phyloP scores from a whole-genome alignment of 257 asterid genomes.

The Primulina huaijiensis region DNA sequence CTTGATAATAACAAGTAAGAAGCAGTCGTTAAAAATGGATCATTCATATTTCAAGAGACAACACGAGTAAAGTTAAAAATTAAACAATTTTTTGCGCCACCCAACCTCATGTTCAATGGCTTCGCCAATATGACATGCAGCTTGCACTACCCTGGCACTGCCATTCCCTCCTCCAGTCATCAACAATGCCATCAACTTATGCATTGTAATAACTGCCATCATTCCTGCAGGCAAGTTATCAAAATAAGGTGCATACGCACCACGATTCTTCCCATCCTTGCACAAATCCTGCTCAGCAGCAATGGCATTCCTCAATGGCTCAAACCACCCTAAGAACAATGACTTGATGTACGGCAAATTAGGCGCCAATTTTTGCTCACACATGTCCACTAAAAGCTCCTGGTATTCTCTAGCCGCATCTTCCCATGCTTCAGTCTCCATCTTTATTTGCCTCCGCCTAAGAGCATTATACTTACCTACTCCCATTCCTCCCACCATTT shows the following conservation, averaged over 20 bases:
- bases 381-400: conserved; percentile 82
- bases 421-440: conserved; percentile 92
- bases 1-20: background rate
- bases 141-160: conserved; percentile 75
- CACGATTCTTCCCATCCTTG: conserved; percentile 44
- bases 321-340: conserved; percentile 92
- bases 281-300: conserved; percentile 75
- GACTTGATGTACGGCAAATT: conserved; percentile 89
- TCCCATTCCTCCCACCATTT: conserved; percentile 60
- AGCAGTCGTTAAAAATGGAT: background rate
- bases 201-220: conserved; percentile 98
- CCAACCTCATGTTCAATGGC: conserved; percentile 94
- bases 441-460: conserved; percentile 72
- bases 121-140: conserved; percentile 74
- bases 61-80: background rate
- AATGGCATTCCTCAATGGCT: conserved; percentile 82
- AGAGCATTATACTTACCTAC: conserved; percentile 58
- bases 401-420: conserved; percentile 85
- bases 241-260: conserved; percentile 56
- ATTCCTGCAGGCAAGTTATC: conserved; percentile 78
- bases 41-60: background rate
- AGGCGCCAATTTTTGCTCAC: conserved; percentile 92
- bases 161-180: conserved; percentile 82
- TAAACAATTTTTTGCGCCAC: background rate
- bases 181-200: conserved; percentile 80